phyloP scores from a whole-genome alignment of 2,329 filamentous ascomycete species.

The Hypoxylon sp. region DNA sequence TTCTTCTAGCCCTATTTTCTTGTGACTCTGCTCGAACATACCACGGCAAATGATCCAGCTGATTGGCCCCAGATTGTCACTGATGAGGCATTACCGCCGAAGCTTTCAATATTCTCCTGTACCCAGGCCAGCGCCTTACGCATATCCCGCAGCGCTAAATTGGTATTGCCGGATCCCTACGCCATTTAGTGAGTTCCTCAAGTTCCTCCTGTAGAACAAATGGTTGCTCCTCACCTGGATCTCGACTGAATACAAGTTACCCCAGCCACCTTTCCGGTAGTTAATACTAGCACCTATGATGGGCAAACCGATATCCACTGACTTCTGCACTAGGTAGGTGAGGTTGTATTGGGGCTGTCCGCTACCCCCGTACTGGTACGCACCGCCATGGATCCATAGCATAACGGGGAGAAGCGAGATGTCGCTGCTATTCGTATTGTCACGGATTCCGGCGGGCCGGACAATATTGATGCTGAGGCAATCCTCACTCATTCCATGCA shows the following conservation, averaged over 20 bases:
- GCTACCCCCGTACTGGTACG: slow-evolving; percentile 50
- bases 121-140: slow-evolving; percentile 51
- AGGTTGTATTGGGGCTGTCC: slow-evolving; percentile 70
- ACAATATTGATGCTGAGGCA: slow-evolving; percentile 56
- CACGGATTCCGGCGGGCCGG: slow-evolving; percentile 44
- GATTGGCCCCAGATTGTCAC: slow-evolving; percentile 54
- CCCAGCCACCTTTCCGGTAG: slow-evolving; percentile 58
- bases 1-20: background rate
- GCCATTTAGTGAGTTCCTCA: slow-evolving; percentile 13
- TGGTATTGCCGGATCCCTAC: slow-evolving; percentile 52
- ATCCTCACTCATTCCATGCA: slow-evolving; percentile 53
- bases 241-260: slow-evolving; percentile 52
- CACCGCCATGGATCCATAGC: slow-evolving; percentile 56
- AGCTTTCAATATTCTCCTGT: slow-evolving; percentile 52
- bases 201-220: background rate
- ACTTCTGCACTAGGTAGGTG: slow-evolving; percentile 68
- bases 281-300: slow-evolving; percentile 65
- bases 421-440: slow-evolving; percentile 3
- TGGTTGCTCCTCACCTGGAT: slow-evolving; percentile 44
- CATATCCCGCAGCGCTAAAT: slow-evolving; percentile 51
- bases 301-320: slow-evolving; percentile 61
- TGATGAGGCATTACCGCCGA: slow-evolving; percentile 50
- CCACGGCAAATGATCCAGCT: slow-evolving; percentile 54
- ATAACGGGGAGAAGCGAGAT: slow-evolving; percentile 50
- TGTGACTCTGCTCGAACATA: slow-evolving; percentile 28